phyloP scores from a whole-genome alignment of 768 basidiomycete genomes.

The Termitomyces sp. region DNA sequence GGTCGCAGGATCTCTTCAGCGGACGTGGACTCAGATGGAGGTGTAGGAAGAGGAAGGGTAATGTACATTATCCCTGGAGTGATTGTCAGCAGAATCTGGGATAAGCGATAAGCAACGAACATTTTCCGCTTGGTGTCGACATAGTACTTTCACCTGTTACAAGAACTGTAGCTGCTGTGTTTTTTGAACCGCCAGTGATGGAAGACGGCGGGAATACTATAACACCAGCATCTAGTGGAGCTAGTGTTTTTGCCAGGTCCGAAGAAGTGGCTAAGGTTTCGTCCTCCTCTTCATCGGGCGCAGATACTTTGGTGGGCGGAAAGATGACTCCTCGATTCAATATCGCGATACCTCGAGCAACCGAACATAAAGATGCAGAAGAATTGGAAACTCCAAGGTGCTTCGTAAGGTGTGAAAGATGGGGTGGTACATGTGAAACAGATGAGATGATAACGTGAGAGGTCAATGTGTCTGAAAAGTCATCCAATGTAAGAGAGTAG shows the following conservation, averaged over 20 bases:
- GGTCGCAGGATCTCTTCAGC: constrained; percentile 45
- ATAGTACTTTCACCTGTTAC: constrained; percentile 70
- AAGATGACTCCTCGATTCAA: constrained; percentile 30
- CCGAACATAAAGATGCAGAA: not conserved
- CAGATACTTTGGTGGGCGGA: constrained; percentile 10
- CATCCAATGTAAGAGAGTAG: constrained; percentile 50
- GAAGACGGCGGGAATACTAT: constrained; percentile 73
- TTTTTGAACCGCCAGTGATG: constrained; percentile 41
- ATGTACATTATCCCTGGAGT: constrained; percentile 57
- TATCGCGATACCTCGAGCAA: constrained; percentile 32
- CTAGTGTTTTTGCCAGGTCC: constrained; percentile 5
- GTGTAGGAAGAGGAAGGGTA: constrained; percentile 38
- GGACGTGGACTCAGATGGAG: constrained; percentile 13
- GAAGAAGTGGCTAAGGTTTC: constrained; percentile 22
- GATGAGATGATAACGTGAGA: constrained; percentile 55
- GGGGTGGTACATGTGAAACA: constrained; percentile 24
- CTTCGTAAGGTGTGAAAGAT: constrained; percentile 19
- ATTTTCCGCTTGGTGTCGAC: constrained; percentile 70
- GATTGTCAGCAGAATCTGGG: constrained; percentile 4
- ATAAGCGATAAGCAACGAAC: constrained; percentile 33
- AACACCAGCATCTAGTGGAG: constrained; percentile 54
- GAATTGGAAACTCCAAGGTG: constrained; percentile 4
- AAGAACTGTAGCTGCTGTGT: constrained; percentile 54
- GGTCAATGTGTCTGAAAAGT: constrained; percentile 53
- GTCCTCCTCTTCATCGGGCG: constrained; percentile 10